These are phyloP conservation scores for Trametes versicolor DNA, from an alignment of 1,284 basidiomycete species.

Conservation along the genomic window DNA sequence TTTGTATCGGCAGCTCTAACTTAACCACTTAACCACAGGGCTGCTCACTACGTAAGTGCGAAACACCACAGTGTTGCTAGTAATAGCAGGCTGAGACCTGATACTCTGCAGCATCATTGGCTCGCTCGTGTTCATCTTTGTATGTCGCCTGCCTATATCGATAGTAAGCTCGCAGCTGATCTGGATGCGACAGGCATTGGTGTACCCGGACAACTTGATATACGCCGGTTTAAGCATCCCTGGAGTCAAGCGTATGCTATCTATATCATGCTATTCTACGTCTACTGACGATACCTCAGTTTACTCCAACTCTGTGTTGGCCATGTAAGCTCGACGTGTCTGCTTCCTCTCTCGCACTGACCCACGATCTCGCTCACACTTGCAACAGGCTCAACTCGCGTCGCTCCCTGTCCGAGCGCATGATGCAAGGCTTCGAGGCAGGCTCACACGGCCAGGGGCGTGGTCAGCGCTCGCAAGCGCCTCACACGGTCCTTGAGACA, in stretches of 20 bases:
- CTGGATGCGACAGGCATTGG: background rate
- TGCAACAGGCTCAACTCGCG: conserved; percentile 8
- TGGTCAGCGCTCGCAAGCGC: no score
- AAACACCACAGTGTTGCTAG: no score
- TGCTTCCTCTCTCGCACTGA: no score
- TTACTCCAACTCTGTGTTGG: conserved; percentile 10
- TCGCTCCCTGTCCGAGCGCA: background rate
- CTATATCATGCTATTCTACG: no score
- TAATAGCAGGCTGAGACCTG: background rate
- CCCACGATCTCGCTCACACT: background rate
- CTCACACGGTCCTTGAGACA: background rate
- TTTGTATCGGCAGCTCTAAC: background rate
- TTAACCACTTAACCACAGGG: background rate
- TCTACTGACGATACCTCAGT: conserved; percentile 1
- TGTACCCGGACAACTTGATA: conserved; percentile 2
- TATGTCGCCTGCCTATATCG: background rate
- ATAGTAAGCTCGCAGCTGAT: background rate
- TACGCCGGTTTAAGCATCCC: conserved; percentile 13
- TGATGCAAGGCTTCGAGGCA: background rate
- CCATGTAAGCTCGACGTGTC: background rate
- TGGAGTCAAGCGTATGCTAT: conserved; percentile 9
- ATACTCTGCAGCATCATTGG: background rate
- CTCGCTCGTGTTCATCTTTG: conserved; percentile 8
- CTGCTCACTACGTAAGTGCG: conserved; percentile 9
- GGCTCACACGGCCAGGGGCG: background rate